A percentile compares a stretch with the other conserved stretches of the same genome.
Evolutionary conservation across 495 filamentous ascomycete species (phyloP).

Genomic region (Aspergillus sclerotioniger): DNA sequence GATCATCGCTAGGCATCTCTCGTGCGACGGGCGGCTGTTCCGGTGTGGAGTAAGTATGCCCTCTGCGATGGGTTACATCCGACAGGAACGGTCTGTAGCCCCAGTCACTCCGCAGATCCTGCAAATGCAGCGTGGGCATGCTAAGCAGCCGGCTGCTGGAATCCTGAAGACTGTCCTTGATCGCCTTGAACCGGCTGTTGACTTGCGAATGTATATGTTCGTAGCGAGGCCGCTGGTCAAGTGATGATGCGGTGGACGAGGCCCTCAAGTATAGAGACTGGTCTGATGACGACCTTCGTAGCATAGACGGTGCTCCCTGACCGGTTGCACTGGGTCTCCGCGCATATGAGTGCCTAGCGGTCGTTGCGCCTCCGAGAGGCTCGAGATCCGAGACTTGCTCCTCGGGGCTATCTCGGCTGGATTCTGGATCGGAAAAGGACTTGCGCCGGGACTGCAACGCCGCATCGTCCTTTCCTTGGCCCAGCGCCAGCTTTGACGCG

Average conservation of each 20-base stretch:
- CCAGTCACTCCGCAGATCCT: conserved; percentile 48
- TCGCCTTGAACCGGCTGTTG: conserved; percentile 87
- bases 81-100: conserved; percentile 29
- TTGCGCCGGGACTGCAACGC: conserved; percentile 7
- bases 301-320: conserved; percentile 27
- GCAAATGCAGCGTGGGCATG: conserved; percentile 54
- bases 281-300: conserved; percentile 70
- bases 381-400: conserved; percentile 29
- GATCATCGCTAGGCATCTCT: not conserved
- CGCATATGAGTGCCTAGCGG: conserved; percentile 36
- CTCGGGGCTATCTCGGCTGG: conserved; percentile 11
- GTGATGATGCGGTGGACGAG: conserved; percentile 73
- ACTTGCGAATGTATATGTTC: conserved; percentile 70
- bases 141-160: conserved; percentile 70
- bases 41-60: conserved; percentile 14
- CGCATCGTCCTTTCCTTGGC: conserved; percentile 7
- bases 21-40: conserved; percentile 6
- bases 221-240: conserved; percentile 85
- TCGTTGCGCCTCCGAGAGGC: conserved; percentile 28
- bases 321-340: conserved; percentile 27
- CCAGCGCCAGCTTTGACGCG: conserved; percentile 15
- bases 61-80: conserved; percentile 22
- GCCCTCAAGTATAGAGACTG: conserved; percentile 64
- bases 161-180: conserved; percentile 82
- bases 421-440: conserved; percentile 11